These are phyloP conservation scores for Hagleromyces aurorensis DNA, from an alignment of 805 yeast genomes.

Conservation along the genomic window DNA sequence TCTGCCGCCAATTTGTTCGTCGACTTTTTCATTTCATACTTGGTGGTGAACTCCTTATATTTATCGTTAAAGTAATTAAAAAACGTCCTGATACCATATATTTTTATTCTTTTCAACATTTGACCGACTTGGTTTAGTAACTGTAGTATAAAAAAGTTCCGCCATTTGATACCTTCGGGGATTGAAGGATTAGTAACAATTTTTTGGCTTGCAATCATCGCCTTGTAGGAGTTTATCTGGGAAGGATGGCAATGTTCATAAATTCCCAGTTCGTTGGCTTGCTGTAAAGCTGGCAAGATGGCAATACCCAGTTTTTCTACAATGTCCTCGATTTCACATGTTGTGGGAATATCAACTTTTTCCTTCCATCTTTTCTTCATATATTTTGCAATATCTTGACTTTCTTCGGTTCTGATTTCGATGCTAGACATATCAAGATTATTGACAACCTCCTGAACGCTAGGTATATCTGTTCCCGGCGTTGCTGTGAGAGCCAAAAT, in stretches of 20 bases:
- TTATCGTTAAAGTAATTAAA: constrained; percentile 58
- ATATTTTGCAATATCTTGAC: constrained; percentile 71
- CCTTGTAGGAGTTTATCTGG: constrained; percentile 59
- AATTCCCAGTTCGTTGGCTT: constrained; percentile 56
- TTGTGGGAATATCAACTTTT: constrained; percentile 46
- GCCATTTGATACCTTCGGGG: constrained; percentile 70
- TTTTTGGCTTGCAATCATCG: constrained; percentile 60
- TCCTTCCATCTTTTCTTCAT: constrained; percentile 62
- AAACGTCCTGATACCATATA: constrained; percentile 79
- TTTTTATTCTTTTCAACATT: constrained; percentile 56
- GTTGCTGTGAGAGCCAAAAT: constrained; percentile 90
- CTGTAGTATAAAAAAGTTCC: constrained; percentile 52
- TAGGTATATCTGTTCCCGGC: constrained; percentile 81
- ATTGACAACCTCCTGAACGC: constrained; percentile 77
- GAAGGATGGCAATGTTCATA: constrained; percentile 61
- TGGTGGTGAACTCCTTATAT: constrained; percentile 48
- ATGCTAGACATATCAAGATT: constrained; percentile 67
- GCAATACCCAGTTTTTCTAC: constrained; percentile 53
- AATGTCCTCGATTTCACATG: constrained; percentile 48
- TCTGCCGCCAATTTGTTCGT: constrained; percentile 54
- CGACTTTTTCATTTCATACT: constrained; percentile 51
- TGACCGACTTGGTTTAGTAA: constrained; percentile 66
- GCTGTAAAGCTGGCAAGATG: constrained; percentile 53
- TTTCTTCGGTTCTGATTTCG: constrained; percentile 80
- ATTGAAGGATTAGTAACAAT: constrained; percentile 45